Base-by-base conservation (phyloP, 306 rosid genomes). In the Cicer judaicum region DNA sequence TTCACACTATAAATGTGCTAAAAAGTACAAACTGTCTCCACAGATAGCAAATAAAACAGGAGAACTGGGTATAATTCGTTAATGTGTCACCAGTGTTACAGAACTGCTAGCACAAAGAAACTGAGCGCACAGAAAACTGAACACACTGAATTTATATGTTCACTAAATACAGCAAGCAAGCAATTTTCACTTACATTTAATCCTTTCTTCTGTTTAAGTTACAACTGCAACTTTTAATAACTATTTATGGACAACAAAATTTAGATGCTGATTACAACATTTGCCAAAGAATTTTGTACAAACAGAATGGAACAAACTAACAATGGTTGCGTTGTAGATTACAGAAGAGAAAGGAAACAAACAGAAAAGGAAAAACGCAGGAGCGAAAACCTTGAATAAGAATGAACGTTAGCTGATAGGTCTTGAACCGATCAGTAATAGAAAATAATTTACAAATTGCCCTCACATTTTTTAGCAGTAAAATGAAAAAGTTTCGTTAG, bases 281-380 rank as follows among this genome's bases (percentile, higher is more conserved):
- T 87, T 88, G 79, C 86, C 85, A 84, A 79, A 49, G 84, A 86
- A 78, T 81, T 84, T 87, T 80, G 85, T 89, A 85, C 93, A 91
- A 83, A 85, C 85, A 80, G 87, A 86, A 85, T 78, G 69, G 64
- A 72, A 82, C 90, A 84, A 79, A 86, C 88, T 75, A 67, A 76
- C 74, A 77, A 70, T 74, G 82, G 84, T 83, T 79, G 79, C 85
- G 49, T 70, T 55, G 77, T 68, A 36, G 70, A 77, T 46, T 42
- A 83, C 74, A 80, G 42, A 73, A 49, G 79, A 73, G 73, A 64
- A 36, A 57, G 48, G 42, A 36, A 57, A 56, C n/a, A 13, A 34
- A 36, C 13, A 65, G n/a, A 63, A 72, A 64, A 81, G 40, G 64
- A 10, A 60, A 15, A 18, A 55, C 8, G 52, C 62, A 49, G 71